phyloP scores from a whole-genome alignment of 2,329 filamentous ascomycete genomes.

The Macrophomina tecta region DNA sequence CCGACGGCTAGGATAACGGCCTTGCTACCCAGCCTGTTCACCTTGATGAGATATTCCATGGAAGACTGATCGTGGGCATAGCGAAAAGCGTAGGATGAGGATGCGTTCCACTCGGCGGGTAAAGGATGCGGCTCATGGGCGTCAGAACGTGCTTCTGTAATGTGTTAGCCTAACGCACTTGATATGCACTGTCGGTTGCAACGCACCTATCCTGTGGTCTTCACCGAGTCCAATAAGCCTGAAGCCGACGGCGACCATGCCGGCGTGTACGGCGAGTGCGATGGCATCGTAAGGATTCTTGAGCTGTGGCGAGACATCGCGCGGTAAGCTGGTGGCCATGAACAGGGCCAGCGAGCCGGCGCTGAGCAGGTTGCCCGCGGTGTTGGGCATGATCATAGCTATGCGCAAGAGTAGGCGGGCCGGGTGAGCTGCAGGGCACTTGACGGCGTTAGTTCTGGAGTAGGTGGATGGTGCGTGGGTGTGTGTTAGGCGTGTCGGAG shows the following conservation, averaged over 20 bases:
- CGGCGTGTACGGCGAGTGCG: constrained; percentile 82
- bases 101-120: constrained; percentile 80
- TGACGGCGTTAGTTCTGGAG: background rate
- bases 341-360: constrained; percentile 49
- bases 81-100: constrained; percentile 76
- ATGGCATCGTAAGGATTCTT: constrained; percentile 80
- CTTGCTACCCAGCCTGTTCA: constrained; percentile 81
- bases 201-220: constrained; percentile 72
- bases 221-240: constrained; percentile 83
- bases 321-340: constrained; percentile 53
- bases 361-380: constrained; percentile 45
- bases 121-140: constrained; percentile 65
- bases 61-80: constrained; percentile 87
- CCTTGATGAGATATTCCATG: constrained; percentile 80
- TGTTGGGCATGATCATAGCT: constrained; percentile 24
- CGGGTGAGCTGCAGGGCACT: background rate
- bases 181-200: constrained; percentile 27
- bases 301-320: constrained; percentile 51
- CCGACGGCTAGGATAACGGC: constrained; percentile 83
- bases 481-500: background rate
- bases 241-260: constrained; percentile 81
- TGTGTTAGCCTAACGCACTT: constrained; percentile 28
- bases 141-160: constrained; percentile 63
- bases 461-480: background rate
- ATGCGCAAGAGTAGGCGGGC: background rate